A percentile compares a stretch with the other conserved stretches of the same genome.
Conservation (phyloP, 2,329 filamentous ascomycete species). For the Paraconiothyrium brasiliense region DNA sequence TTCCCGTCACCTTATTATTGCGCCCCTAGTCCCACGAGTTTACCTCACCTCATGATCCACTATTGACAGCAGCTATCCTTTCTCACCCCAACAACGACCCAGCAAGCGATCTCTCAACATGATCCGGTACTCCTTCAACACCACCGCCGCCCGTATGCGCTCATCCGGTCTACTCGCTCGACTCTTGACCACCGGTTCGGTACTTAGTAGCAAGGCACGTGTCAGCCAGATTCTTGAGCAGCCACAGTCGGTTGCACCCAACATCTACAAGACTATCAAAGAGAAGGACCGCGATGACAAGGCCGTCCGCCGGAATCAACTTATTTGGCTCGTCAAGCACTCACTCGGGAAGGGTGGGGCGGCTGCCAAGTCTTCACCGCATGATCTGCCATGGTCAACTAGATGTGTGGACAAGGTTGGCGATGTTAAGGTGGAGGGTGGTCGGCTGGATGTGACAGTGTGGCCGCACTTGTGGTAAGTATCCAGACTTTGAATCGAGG, state of each 20-base stretch:
- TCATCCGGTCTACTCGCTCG: not conserved
- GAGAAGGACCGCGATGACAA: conserved; percentile 15
- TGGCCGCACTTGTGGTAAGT: conserved; percentile 35
- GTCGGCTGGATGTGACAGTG: conserved; percentile 20
- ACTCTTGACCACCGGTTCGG: not conserved
- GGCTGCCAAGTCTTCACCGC: not conserved
- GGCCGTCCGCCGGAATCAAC: conserved; percentile 20
- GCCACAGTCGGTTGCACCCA: conserved; percentile 4
- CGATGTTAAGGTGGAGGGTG: not conserved
- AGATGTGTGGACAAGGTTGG: not conserved
- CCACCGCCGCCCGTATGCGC: not conserved
- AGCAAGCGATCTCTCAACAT: not conserved
- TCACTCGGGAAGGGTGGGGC: conserved; percentile 18
- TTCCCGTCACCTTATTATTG: not conserved
- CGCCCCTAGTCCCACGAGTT: not conserved
- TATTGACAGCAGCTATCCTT: not conserved
- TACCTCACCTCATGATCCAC: not conserved
- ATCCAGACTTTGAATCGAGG: not conserved
- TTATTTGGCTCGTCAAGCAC: conserved; percentile 28
- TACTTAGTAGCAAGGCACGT: conserved; percentile 1
- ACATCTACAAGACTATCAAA: conserved; percentile 16
- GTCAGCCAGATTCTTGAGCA: conserved; percentile 13
- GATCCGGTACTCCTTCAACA: conserved; percentile 11
- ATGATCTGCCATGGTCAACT: conserved; percentile 12
- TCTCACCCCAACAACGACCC: not conserved